phyloP scores from a whole-genome alignment of 2,329 filamentous ascomycete species.

The Rutstroemia sp. region DNA sequence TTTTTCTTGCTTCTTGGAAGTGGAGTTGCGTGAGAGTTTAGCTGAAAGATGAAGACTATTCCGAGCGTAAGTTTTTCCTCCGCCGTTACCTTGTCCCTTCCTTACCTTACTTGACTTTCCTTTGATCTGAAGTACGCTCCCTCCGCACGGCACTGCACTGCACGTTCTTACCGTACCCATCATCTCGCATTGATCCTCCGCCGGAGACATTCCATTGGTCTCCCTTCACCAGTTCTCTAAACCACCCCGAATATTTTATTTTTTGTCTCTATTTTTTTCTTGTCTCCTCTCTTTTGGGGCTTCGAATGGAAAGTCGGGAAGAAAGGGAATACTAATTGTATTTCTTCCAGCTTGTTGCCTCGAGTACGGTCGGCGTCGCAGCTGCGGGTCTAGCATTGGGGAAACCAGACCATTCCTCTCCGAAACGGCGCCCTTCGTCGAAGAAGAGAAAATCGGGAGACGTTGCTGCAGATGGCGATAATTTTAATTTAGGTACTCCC shows the following conservation, averaged over 20 bases:
- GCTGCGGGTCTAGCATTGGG: slow-evolving; percentile 29
- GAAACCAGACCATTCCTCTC: slow-evolving; percentile 23
- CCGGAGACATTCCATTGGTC: not conserved
- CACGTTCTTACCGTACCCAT: not conserved
- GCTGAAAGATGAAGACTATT: slow-evolving; percentile 27
- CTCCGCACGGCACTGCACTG: no score
- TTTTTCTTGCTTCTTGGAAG: slow-evolving; percentile 9
- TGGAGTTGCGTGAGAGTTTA: no score
- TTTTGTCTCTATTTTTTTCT: not conserved
- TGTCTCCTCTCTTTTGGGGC: not conserved
- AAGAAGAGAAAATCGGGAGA: slow-evolving; percentile 25
- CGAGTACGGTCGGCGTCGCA: slow-evolving; percentile 31
- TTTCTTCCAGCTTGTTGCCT: slow-evolving; percentile 28
- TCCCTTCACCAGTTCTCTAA: not conserved
- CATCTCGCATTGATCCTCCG: not conserved
- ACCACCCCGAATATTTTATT: not conserved
- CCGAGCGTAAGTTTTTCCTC: slow-evolving; percentile 25
- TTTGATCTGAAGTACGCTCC: not conserved
- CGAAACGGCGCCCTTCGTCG: slow-evolving; percentile 23
- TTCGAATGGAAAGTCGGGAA: slow-evolving; percentile 1
- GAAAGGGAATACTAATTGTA: slow-evolving; percentile 11
- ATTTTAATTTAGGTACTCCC: slow-evolving; percentile 16
- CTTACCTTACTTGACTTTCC: not conserved
- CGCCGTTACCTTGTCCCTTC: not conserved
- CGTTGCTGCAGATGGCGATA: slow-evolving; percentile 16